Base-by-base conservation (phyloP, 1,139 yeast genomes). In the Debaryomyces singareniensis region DNA sequence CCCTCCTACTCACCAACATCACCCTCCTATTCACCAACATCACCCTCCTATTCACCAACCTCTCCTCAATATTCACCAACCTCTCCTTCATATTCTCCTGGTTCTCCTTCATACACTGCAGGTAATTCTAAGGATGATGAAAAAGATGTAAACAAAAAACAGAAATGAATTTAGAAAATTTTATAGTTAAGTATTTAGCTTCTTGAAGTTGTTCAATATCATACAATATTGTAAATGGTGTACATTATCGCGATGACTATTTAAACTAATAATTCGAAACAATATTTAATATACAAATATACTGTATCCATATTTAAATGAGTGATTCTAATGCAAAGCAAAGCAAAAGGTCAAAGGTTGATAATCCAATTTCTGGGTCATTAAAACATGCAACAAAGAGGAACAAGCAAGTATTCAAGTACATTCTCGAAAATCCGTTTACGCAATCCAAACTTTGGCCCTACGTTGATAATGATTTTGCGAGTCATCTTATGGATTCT, bases 1-100 rank as follows among this genome's bases (percentile, higher is more conserved):
- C 83, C 84, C 39, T 41, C 56, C 3, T 76, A 75, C 46, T 56
- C 69, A 0, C 83, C 82, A 35, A 74, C 84, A 0, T 70, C 81
- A 2, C 83, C 86, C 35, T 50, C 58, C 5, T 78, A 76, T 50
- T 61, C 71, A 1, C 82, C 82, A 34, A 75, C 81, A 0, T 73
- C 79, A 2, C 80, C 81, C 39, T 42, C 35, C 5, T 64, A 64
- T 55, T 48, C 59, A 37, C 78, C 71, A 34, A 68, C 79, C 2
- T 71, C 78, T 3, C 81, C 82, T 33, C 40, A 51, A 6, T 75
- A 74, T 51, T 59, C 72, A 5, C 83, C 83, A 25, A 67, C 76
- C 0, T 65, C 72, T 2, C 76, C 76, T 27, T 43, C 35, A 4
- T 53, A 53, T 40, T 47, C 55, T 6, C 58, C 58, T 27, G 26